A percentile compares a stretch with the other conserved stretches of the same genome.
These are phyloP conservation scores for Crassisporium funariophilum DNA, from an alignment of 768 basidiomycete genomes.

Conservation along the genomic window DNA sequence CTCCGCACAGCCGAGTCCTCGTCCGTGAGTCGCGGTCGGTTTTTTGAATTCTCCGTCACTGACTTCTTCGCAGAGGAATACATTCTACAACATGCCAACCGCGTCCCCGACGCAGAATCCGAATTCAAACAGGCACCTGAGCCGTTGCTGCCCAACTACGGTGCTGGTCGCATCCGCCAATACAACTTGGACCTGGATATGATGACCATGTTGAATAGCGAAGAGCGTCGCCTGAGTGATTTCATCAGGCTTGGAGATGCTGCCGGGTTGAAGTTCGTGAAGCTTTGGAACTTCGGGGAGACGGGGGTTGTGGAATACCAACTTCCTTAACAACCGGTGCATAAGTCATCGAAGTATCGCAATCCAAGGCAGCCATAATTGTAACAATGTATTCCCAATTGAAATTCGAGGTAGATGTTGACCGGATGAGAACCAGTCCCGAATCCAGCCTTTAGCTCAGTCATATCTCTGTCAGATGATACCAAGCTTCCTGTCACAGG, in stretches of 20 bases:
- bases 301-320: conserved; percentile 34
- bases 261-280: conserved; percentile 37
- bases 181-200: conserved; percentile 50
- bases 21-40: conserved; percentile 29
- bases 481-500: too few relatives aligned
- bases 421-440: too few relatives aligned
- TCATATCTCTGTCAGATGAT: too few relatives aligned
- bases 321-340: too few relatives aligned
- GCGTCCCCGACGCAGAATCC: conserved; percentile 13
- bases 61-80: conserved; percentile 32
- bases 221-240: conserved; percentile 44
- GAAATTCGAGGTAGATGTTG: too few relatives aligned
- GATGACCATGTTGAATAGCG: conserved; percentile 42
- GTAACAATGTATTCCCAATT: too few relatives aligned
- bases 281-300: conserved; percentile 39
- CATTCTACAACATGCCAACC: conserved; percentile 31
- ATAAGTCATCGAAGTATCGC: too few relatives aligned
- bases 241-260: conserved; percentile 37
- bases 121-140: conserved; percentile 34
- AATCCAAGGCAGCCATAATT: too few relatives aligned
- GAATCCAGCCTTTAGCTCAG: too few relatives aligned
- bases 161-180: conserved; percentile 38
- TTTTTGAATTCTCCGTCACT: background rate
- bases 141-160: conserved; percentile 51
- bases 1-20: conserved; percentile 29